Evolutionary conservation across 768 basidiomycete genomes (phyloP), one percentile per base, ranked within the genome.

Genomic region (Lactarius vividus): DNA sequence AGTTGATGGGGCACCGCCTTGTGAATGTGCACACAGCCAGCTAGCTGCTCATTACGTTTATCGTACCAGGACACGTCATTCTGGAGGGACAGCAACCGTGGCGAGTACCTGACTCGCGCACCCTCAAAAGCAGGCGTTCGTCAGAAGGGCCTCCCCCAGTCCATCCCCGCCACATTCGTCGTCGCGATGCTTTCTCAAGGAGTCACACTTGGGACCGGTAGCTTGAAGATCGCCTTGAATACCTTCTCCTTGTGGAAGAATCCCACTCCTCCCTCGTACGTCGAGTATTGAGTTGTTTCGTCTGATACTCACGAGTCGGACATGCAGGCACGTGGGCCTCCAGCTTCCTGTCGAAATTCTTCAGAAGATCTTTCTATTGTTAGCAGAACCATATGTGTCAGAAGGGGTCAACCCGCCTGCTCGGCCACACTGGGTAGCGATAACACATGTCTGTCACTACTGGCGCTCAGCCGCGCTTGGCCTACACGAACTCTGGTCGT

Each of bases 401-500:
- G 61, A 57, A 40, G 1, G 28, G 31, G 37, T 4, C 16, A 49
- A 42, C 28, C 20, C 31, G 23, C 29, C 57, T 15, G 6, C 23
- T 49, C 57, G 57, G 5, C 65, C 66, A 33, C 20, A 49, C 13
- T 67, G 66, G 66, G 31, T 67, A 52, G 20, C 52, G 15, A 35
- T 59, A 4, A 67, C 66, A 1, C 66, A 67, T 20, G 61, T 67
- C 15, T 67, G 66, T 55, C 61, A 53, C 4, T 53, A 63, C 31
- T 67, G 66, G 66, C 66, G 66, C 40, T 54, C 57, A 1, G 66
- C 66, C 18, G 66, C 66, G 3, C 66, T 67, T 10, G 66, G 66
- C 33, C 61, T 67, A 28, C 66, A 18, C 66, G 31, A 59, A 33
- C 61, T 67, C 33, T 67, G 66, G 66, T 46, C 66, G 28, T 57